These are phyloP conservation scores for Cryptomeria japonica DNA, from an alignment of 75 land plant species.

Conservation along the genomic window DNA sequence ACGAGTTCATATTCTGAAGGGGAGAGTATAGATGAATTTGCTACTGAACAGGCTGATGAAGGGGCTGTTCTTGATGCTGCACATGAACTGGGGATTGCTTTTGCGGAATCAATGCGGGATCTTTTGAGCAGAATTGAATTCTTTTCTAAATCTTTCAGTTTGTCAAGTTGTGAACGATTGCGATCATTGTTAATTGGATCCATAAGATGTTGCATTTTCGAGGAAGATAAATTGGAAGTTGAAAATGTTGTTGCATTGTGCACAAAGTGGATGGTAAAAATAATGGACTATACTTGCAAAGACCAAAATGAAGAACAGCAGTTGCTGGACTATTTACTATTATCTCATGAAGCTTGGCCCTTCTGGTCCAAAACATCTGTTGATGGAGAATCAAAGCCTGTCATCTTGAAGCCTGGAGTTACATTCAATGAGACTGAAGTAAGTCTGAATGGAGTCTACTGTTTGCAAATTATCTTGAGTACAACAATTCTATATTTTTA, in stretches of 20 bases:
- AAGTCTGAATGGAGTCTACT: conserved; percentile 7
- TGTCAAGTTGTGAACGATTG: conserved; percentile 13
- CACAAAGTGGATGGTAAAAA: conserved; percentile 48
- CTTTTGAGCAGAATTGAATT: conserved; percentile 22
- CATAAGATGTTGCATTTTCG: conserved; percentile 50
- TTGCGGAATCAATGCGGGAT: conserved; percentile 36
- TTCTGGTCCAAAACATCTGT: conserved; percentile 41
- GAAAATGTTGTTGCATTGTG: conserved; percentile 32
- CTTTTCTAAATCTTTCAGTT: conserved; percentile 29
- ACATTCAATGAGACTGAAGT: conserved; percentile 21
- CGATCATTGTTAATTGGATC: conserved; percentile 42
- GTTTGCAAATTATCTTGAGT: not conserved
- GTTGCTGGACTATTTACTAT: conserved; percentile 51
- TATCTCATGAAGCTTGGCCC: conserved; percentile 64
- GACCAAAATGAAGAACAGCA: conserved; percentile 40
- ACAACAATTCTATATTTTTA: not conserved
- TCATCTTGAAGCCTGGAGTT: not conserved
- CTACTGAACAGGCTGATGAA: conserved; percentile 20
- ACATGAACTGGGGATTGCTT: conserved; percentile 12
- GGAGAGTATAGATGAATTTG: conserved; percentile 13
- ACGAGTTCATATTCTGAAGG: not conserved
- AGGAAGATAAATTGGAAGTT: conserved; percentile 13
- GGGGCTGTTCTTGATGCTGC: not conserved
- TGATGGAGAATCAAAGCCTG: conserved; percentile 11
- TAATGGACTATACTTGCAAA: conserved; percentile 32